Base-by-base conservation (phyloP, 78 protist species). In the Dictyostelium purpureum region DNA sequence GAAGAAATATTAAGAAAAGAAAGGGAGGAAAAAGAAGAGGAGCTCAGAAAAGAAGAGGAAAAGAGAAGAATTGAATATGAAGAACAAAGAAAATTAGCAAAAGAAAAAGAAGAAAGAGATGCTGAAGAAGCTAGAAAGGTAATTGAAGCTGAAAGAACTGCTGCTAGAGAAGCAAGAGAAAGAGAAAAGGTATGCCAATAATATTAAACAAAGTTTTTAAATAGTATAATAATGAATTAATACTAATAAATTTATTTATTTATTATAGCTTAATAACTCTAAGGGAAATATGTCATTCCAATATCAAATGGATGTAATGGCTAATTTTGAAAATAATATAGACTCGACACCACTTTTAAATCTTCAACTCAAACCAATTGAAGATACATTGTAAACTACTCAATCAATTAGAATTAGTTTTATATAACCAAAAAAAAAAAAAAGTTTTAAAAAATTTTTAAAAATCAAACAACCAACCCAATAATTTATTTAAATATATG, bases 131-230 rank as follows among this genome's bases (percentile, higher is more conserved):
- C 63, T 2, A 85, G 51, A 59, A 85, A 59, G 47, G 56, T 43
- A 74, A 54, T 85, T 11, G 92, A 85, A 38, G 49, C 75, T 28
- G 65, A 73, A 70, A 85, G 92, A 85, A 61, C 67, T 42, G 92
- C 92, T 43, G 92, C 92, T 11, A 85, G 80, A 73, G 92, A 85
- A 61, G 92, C 80, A 45, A 85, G 92, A 74, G 92, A 85, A 85
- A 85, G 73, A 77, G 92, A 71, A 73, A 73, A 38, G 14, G 69
- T 40, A 57, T 21, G 12, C 35, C 9, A n/a, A 14, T 49, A 49
- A 38, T 69, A 40, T n/a, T 28, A 28, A 66, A 16, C 9, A 31
- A 1, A 26, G 0, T 66, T 37, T 1, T 1, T 31, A 31, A 6
- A 37, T 26, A 26, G 5, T 66, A 37, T 33, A 0, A 26, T 14